These are phyloP conservation scores for Thelephora aurantiotincta DNA, from an alignment of 768 basidiomycete species.

Conservation along the genomic window DNA sequence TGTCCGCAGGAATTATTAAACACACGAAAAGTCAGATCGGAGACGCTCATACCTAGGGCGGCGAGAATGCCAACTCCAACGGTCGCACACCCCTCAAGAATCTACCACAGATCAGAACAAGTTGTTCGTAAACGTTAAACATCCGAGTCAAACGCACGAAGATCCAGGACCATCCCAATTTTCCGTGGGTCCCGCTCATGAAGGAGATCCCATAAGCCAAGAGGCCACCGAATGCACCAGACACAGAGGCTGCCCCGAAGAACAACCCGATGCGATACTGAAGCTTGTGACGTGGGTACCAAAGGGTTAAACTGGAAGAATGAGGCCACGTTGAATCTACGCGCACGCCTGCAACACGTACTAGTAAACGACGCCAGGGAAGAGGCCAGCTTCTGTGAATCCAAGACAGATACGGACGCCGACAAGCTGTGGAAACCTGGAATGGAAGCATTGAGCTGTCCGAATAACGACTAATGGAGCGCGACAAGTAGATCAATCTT, in stretches of 20 bases:
- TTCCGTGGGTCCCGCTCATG: constrained; percentile 17
- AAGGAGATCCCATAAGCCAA: constrained; percentile 22
- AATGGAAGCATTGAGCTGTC: not conserved
- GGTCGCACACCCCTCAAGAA: constrained; percentile 51
- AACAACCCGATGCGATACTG: constrained; percentile 15
- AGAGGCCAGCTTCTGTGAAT: constrained; percentile 54
- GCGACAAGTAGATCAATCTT: constrained; percentile 1
- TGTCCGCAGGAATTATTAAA: constrained; percentile 10
- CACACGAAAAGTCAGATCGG: not conserved
- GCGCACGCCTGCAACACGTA: constrained; percentile 10
- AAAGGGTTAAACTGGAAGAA: constrained; percentile 12
- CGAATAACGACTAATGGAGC: not conserved
- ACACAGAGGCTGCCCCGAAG: constrained; percentile 14
- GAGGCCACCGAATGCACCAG: constrained; percentile 17
- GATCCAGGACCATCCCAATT: constrained; percentile 21
- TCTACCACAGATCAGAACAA: constrained; percentile 18
- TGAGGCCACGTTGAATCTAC: not conserved
- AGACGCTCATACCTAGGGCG: constrained; percentile 26
- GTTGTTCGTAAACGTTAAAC: not conserved
- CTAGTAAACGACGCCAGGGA: constrained; percentile 68
- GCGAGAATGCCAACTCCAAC: constrained; percentile 40
- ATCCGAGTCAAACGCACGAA: constrained; percentile 11
- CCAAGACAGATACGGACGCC: constrained; percentile 46
- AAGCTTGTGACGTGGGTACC: constrained; percentile 18
- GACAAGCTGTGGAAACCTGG: constrained; percentile 49